These are phyloP conservation scores for Chlamydomonas asymmetrica DNA, from an alignment of 139 green algal species.

Conservation along the genomic window DNA sequence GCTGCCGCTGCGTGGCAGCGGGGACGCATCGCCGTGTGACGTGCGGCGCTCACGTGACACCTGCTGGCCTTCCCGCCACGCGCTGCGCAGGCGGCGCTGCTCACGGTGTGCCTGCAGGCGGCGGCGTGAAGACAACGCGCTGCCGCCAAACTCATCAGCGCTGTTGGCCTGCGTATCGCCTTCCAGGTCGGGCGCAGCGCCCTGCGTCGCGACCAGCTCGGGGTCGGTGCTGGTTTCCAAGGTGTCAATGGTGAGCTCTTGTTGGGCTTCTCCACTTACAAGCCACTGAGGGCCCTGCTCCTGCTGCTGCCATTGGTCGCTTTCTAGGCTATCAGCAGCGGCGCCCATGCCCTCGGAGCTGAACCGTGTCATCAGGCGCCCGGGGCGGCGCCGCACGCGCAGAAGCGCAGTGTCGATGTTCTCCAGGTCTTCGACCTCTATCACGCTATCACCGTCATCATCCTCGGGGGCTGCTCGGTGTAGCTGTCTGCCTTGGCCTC, in stretches of 20 bases:
- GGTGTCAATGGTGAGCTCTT: too few species aligned
- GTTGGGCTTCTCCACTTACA: not conserved
- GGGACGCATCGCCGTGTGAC: not conserved
- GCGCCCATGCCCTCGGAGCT: constrained; percentile 21
- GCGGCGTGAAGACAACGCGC: too few species aligned
- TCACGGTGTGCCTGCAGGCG: not conserved
- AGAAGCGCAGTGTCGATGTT: not conserved
- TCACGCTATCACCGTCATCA: not conserved
- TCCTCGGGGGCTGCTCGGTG: constrained; percentile 4
- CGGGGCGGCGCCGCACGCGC: constrained; percentile 30
- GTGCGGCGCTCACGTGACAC: not conserved
- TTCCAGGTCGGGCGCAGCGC: not conserved
- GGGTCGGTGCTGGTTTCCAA: too few species aligned
- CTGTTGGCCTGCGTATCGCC: too few species aligned
- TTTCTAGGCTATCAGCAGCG: not conserved
- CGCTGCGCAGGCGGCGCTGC: not conserved
- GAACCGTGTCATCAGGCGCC: constrained; percentile 47
- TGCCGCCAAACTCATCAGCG: too few species aligned
- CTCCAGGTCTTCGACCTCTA: constrained; percentile 11
- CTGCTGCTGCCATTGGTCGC: constrained; percentile 1
- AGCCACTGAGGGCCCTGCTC: not conserved
- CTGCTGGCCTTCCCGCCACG: not conserved
- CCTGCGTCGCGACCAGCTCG: not conserved
- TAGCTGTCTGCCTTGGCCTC: not conserved
- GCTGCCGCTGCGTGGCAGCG: not conserved